These are phyloP conservation scores for Cenchrus purpureus DNA, from an alignment of 176 grass and related monocot genomes.

Conservation along the genomic window DNA sequence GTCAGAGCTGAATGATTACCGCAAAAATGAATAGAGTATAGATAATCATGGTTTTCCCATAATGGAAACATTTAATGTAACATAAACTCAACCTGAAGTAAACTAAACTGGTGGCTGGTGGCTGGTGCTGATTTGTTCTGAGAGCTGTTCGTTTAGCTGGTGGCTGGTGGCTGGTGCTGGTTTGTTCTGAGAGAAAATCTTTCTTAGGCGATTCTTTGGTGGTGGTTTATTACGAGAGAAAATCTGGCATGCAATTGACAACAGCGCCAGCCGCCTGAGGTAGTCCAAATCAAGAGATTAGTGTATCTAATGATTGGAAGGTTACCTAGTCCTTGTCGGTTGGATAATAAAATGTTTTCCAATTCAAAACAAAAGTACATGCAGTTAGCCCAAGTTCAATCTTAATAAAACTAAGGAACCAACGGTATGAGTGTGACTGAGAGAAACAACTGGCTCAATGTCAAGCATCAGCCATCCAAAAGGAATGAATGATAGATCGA, in stretches of 20 bases:
- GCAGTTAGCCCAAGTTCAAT: neutral
- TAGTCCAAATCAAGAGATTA: neutral
- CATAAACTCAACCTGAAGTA: neutral
- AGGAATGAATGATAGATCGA: neutral
- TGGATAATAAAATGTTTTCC: neutral
- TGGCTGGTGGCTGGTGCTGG: too few relatives aligned
- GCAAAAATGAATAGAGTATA: neutral
- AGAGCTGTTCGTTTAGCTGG: too few relatives aligned
- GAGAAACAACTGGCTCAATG: neutral
- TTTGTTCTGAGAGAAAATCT: too few relatives aligned
- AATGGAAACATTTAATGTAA: neutral
- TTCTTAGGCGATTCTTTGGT: too few relatives aligned
- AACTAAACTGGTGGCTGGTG: neutral
- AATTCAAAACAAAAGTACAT: neutral
- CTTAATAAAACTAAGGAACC: neutral
- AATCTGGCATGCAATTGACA: constrained; percentile 22
- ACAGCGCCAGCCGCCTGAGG: neutral
- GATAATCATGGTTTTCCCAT: neutral
- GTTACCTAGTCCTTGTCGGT: constrained; percentile 23
- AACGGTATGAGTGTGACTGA: neutral
- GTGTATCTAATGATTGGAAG: neutral
- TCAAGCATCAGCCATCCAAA: neutral
- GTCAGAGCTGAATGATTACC: neutral
- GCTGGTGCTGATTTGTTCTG: too few relatives aligned
- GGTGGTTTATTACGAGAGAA: too few relatives aligned